A percentile compares a stretch with the other conserved stretches of the same genome.
Evolutionary conservation across 2,329 filamentous ascomycete species (phyloP).

Genomic region (Xylaria digitata): DNA sequence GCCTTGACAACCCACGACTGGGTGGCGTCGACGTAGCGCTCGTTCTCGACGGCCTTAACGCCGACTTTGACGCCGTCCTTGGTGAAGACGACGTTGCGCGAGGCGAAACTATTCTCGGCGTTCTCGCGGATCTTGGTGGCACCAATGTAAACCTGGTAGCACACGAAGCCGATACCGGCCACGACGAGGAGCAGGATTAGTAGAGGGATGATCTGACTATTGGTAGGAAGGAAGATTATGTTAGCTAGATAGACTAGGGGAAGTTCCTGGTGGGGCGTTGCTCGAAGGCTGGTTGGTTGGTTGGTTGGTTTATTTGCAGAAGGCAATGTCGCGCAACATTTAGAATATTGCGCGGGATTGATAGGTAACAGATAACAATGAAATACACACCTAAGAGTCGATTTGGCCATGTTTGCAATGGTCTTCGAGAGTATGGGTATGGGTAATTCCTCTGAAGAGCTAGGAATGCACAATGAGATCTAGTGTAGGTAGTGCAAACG

Average conservation of each 20-base stretch:
- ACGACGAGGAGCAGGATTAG: slow-evolving; percentile 71
- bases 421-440: not conserved
- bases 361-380: not conserved
- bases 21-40: slow-evolving; percentile 79
- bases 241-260: slow-evolving; percentile 14
- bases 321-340: slow-evolving; percentile 1
- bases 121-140: slow-evolving; percentile 72
- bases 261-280: not conserved
- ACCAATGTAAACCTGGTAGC: slow-evolving; percentile 78
- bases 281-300: no score
- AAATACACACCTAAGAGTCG: slow-evolving; percentile 42
- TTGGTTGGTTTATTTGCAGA: not conserved
- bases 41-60: slow-evolving; percentile 73
- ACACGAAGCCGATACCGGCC: slow-evolving; percentile 69
- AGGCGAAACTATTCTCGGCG: slow-evolving; percentile 76
- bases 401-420: slow-evolving; percentile 43
- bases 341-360: not conserved
- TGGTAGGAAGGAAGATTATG: slow-evolving; percentile 16
- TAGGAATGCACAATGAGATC: slow-evolving; percentile 13
- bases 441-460: not conserved
- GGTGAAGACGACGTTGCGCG: slow-evolving; percentile 79
- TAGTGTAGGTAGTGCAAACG: not conserved
- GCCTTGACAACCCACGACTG: slow-evolving; percentile 76
- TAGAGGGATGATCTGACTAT: slow-evolving; percentile 73
- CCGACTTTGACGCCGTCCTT: slow-evolving; percentile 80